Conservation (phyloP, 2,329 filamentous ascomycete species). For the Penicillium expansum region DNA sequence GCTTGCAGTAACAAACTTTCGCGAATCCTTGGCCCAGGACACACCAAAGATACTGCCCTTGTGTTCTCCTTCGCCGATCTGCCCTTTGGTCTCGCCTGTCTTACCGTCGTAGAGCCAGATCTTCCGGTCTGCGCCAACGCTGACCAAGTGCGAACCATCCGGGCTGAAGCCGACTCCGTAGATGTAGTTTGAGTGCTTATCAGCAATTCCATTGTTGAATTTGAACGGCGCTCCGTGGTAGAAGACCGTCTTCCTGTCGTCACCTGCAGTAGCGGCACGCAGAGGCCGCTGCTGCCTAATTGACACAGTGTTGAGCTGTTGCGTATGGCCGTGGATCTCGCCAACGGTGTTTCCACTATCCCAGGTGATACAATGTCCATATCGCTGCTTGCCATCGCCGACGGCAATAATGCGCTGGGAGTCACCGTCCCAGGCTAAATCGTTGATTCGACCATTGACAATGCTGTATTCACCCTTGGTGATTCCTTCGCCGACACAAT, state of each 20-base stretch:
- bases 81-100: conserved; percentile 76
- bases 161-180: conserved; percentile 86
- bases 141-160: conserved; percentile 77
- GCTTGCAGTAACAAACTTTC: conserved; percentile 82
- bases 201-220: conserved; percentile 78
- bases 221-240: conserved; percentile 95
- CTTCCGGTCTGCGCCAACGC: conserved; percentile 84
- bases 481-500: conserved; percentile 76
- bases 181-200: conserved; percentile 83
- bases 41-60: conserved; percentile 90
- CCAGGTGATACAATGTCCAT: conserved; percentile 88
- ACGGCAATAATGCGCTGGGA: conserved; percentile 95
- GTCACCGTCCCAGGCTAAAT: conserved; percentile 96
- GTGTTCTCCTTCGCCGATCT: conserved; percentile 72
- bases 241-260: conserved; percentile 87
- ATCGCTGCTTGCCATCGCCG: conserved; percentile 89
- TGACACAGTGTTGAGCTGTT: conserved; percentile 84
- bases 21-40: conserved; percentile 85
- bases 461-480: conserved; percentile 95
- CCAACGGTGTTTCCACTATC: conserved; percentile 96
- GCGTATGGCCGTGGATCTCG: conserved; percentile 88
- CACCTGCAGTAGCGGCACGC: conserved; percentile 83
- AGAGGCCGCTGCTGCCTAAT: conserved; percentile 88
- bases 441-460: conserved; percentile 90
- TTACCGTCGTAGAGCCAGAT: conserved; percentile 97